A percentile compares a stretch with the other conserved stretches of the same genome.
These are phyloP conservation scores for Ascocoryne sarcoides DNA, from an alignment of 2,329 filamentous ascomycete species.

Conservation along the genomic window DNA sequence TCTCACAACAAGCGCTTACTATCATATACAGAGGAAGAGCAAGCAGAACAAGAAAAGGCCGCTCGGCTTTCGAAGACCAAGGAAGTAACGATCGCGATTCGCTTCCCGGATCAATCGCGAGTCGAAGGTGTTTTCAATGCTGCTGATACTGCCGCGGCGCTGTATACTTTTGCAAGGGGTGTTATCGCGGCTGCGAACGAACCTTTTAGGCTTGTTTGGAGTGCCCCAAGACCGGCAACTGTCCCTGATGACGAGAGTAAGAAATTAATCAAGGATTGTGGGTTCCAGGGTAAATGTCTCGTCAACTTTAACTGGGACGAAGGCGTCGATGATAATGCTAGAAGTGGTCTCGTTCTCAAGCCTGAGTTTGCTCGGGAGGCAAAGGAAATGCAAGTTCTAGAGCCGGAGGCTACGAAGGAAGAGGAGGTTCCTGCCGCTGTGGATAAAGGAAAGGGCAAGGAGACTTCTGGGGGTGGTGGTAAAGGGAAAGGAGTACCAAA, in stretches of 20 bases:
- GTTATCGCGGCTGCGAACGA: slow-evolving; percentile 59
- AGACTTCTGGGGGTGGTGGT: slow-evolving; percentile 28
- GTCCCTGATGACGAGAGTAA: slow-evolving; percentile 33
- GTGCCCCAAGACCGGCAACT: slow-evolving; percentile 24
- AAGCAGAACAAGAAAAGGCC: slow-evolving; percentile 55
- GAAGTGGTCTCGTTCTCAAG: slow-evolving; percentile 34
- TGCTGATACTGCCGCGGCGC: slow-evolving; percentile 56
- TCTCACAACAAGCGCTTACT: slow-evolving; percentile 68
- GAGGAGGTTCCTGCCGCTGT: slow-evolving; percentile 23
- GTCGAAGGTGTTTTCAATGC: slow-evolving; percentile 64
- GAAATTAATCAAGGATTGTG: slow-evolving; percentile 62
- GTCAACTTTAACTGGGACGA: slow-evolving; percentile 71
- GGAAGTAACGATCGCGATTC: slow-evolving; percentile 66
- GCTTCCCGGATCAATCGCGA: slow-evolving; percentile 79
- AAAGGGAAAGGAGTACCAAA: slow-evolving; percentile 47
- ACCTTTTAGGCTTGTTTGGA: slow-evolving; percentile 55
- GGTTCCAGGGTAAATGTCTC: slow-evolving; percentile 61
- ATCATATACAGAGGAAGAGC: slow-evolving; percentile 74
- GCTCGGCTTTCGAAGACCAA: slow-evolving; percentile 58
- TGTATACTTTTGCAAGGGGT: slow-evolving; percentile 67
- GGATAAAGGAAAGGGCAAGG: slow-evolving; percentile 25
- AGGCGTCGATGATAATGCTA: slow-evolving; percentile 44
- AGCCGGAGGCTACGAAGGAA: slow-evolving; percentile 36
- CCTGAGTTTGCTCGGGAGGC: slow-evolving; percentile 50
- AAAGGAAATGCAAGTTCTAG: slow-evolving; percentile 56